Percentiles rank a stretch among this genome's conserved stretches.
These are phyloP conservation scores for Xylariomycetidae sp. DNA, from an alignment of 2,329 filamentous ascomycete species.

Conservation along the genomic window DNA sequence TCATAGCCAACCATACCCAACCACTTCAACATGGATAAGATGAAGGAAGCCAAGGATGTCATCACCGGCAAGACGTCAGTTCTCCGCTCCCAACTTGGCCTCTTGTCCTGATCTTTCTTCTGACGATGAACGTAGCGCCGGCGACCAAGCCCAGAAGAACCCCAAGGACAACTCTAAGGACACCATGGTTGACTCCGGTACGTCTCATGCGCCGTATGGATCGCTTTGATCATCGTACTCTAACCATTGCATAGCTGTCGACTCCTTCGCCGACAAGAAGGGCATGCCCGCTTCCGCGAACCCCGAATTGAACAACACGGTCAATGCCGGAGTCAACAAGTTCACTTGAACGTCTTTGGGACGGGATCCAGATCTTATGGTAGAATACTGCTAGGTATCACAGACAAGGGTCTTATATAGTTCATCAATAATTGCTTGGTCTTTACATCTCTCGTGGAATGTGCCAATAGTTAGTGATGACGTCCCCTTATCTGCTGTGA, in stretches of 20 bases:
- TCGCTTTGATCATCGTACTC: background rate
- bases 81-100: background rate
- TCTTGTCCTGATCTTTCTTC: background rate
- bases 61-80: slow-evolving; percentile 22
- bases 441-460: too few species aligned
- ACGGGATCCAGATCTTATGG: too few species aligned
- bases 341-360: too few species aligned
- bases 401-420: too few species aligned
- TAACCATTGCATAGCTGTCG: slow-evolving; percentile 23
- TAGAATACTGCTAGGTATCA: too few species aligned
- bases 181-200: slow-evolving; percentile 28
- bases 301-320: slow-evolving; percentile 29
- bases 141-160: slow-evolving; percentile 24
- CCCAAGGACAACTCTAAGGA: slow-evolving; percentile 25
- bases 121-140: slow-evolving; percentile 18
- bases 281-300: slow-evolving; percentile 25
- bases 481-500: too few species aligned
- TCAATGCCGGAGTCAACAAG: slow-evolving; percentile 30
- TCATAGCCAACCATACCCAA: background rate
- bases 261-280: slow-evolving; percentile 27
- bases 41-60: slow-evolving; percentile 25
- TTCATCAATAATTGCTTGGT: too few species aligned
- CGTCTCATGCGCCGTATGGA: slow-evolving; percentile 4
- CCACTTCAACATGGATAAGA: slow-evolving; percentile 18
- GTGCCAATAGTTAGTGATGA: too few species aligned